These are phyloP conservation scores for Raffaelea albimanens DNA, from an alignment of 2,329 filamentous ascomycete species.

Conservation along the genomic window DNA sequence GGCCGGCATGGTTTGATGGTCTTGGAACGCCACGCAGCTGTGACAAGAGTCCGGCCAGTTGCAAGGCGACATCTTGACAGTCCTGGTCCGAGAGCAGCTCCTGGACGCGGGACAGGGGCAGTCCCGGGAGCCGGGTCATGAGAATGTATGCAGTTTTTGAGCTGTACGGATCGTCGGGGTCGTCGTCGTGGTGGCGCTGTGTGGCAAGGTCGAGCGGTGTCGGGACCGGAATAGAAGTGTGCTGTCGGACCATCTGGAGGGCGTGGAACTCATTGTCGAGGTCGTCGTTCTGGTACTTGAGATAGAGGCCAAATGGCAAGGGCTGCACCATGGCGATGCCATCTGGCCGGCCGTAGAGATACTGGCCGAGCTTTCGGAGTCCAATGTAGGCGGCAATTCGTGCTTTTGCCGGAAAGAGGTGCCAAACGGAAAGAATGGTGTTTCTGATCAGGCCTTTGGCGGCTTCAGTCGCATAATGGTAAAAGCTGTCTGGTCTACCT, in stretches of 20 bases:
- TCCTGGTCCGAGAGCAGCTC: constrained; percentile 19
- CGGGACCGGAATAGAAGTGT: constrained; percentile 20
- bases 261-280: constrained; percentile 21
- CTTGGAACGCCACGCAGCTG: constrained; percentile 19
- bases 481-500: background rate
- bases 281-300: constrained; percentile 16
- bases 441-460: too few relatives aligned
- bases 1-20: too few relatives aligned
- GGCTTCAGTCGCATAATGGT: too few relatives aligned
- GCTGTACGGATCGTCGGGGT: background rate
- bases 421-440: constrained; percentile 12
- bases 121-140: constrained; percentile 14
- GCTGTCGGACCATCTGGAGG: constrained; percentile 13
- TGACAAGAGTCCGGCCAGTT: constrained; percentile 17
- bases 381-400: constrained; percentile 13
- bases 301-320: constrained; percentile 22
- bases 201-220: constrained; percentile 16
- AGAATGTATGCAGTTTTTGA: constrained; percentile 14
- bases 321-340: constrained; percentile 12
- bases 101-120: constrained; percentile 13
- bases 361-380: constrained; percentile 12
- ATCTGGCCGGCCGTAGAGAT: constrained; percentile 12
- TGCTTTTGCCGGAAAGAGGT: constrained; percentile 9
- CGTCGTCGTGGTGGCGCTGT: background rate
- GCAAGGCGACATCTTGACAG: constrained; percentile 11